Evolutionary conservation across 2,329 filamentous ascomycete species (phyloP).

Genomic region (Fusarium armeniacum): DNA sequence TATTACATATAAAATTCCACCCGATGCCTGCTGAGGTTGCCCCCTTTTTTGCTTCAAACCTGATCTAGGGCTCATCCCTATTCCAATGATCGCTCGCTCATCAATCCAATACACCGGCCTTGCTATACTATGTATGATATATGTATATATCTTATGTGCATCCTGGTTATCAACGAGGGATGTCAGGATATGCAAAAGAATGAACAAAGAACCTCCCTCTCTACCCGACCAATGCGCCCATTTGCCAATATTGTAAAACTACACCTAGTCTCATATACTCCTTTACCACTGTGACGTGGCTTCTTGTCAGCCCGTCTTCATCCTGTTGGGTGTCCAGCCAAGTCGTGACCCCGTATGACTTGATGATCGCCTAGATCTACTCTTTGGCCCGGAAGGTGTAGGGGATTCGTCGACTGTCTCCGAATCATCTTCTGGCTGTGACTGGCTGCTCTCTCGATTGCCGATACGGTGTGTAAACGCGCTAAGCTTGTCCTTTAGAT

Average conservation of each 20-base stretch:
- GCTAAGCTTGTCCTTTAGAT: constrained; percentile 55
- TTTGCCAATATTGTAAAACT: constrained; percentile 35
- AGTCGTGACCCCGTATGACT: constrained; percentile 40
- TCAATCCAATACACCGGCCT: constrained; percentile 15
- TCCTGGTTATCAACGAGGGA: constrained; percentile 11
- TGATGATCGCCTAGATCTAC: constrained; percentile 40
- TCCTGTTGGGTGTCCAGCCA: constrained; percentile 37
- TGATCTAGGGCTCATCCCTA: constrained; percentile 20
- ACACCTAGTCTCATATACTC: constrained; percentile 15
- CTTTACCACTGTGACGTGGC: constrained; percentile 15
- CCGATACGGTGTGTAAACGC: constrained; percentile 53
- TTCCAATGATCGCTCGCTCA: constrained; percentile 11
- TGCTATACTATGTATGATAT: constrained; percentile 22
- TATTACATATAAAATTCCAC: constrained; percentile 43
- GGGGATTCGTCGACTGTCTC: constrained; percentile 42
- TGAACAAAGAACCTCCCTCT: constrained; percentile 31
- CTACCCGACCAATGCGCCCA: constrained; percentile 38
- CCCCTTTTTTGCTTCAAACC: constrained; percentile 27
- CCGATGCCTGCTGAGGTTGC: constrained; percentile 22
- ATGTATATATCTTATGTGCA: constrained; percentile 7
- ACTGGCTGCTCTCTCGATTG: constrained; percentile 41
- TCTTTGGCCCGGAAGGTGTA: constrained; percentile 27
- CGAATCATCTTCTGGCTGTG: constrained; percentile 43
- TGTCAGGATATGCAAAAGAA: constrained; percentile 30
- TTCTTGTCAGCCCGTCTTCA: constrained; percentile 27